These are phyloP conservation scores for Pelargonium nanum DNA, from an alignment of 345 rosid genomes.

Conservation along the genomic window DNA sequence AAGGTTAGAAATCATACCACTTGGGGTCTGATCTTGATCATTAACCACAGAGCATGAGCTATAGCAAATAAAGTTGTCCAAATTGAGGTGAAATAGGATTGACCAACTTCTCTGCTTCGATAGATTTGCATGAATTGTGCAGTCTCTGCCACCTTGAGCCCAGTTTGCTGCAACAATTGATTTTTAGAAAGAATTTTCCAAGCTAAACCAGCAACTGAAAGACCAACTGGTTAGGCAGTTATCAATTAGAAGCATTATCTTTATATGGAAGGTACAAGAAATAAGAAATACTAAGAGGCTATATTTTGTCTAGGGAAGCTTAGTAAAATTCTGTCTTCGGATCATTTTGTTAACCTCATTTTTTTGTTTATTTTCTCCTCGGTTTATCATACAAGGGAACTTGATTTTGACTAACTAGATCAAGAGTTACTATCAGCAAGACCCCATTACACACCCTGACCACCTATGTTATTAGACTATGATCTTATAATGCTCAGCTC, in stretches of 20 bases:
- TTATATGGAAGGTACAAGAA: background rate
- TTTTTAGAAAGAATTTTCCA: constrained; percentile 6
- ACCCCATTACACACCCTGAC: background rate
- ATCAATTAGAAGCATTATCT: background rate
- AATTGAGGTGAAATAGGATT: constrained; percentile 74
- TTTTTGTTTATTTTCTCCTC: too few relatives aligned
- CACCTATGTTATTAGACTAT: too few relatives aligned
- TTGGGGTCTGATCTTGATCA: constrained; percentile 74
- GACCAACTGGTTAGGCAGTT: background rate
- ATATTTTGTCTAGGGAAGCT: background rate
- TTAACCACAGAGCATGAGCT: constrained; percentile 58
- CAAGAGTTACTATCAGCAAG: background rate
- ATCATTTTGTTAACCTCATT: background rate
- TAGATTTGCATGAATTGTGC: constrained; percentile 62
- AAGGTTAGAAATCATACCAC: constrained; percentile 40
- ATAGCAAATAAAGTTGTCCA: constrained; percentile 70
- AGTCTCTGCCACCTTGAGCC: constrained; percentile 15
- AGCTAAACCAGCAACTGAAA: background rate
- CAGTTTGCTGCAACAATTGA: constrained; percentile 24
- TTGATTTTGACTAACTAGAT: background rate
- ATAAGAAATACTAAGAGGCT: background rate
- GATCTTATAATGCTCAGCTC: too few relatives aligned
- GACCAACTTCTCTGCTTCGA: constrained; percentile 96
- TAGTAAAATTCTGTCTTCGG: background rate
- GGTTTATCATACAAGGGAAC: background rate